Evolutionary conservation across 805 yeast genomes (phyloP).

Genomic region (Yamadazyma tumulicola): DNA sequence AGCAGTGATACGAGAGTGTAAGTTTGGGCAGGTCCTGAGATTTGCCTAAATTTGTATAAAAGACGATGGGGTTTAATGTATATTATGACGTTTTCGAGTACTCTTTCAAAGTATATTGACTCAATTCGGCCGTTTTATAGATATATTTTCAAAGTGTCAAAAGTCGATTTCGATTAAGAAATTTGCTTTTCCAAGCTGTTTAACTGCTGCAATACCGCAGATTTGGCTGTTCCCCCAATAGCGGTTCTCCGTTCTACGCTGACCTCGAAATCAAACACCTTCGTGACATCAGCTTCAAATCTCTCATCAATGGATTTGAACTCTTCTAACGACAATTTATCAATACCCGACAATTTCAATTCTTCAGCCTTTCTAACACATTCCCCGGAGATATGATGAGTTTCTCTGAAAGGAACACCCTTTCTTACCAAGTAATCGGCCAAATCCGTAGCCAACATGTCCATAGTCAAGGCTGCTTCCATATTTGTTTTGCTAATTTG

Average conservation of each 20-base stretch:
- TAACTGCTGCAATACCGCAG: slow-evolving; percentile 81
- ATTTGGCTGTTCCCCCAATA: slow-evolving; percentile 93
- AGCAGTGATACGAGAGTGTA: too few species aligned
- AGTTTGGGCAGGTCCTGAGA: too few species aligned
- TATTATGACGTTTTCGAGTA: too few species aligned
- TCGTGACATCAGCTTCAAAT: slow-evolving; percentile 75
- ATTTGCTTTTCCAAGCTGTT: slow-evolving; percentile 23
- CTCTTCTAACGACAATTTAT: slow-evolving; percentile 72
- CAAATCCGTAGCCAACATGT: slow-evolving; percentile 97
- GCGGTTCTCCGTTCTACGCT: slow-evolving; percentile 97
- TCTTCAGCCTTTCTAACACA: slow-evolving; percentile 93
- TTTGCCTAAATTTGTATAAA: too few species aligned
- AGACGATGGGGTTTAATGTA: too few species aligned
- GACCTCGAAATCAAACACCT: slow-evolving; percentile 86
- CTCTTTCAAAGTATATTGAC: too few species aligned
- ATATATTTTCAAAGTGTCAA: neutral
- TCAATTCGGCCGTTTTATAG: too few species aligned
- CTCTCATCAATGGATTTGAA: slow-evolving; percentile 76
- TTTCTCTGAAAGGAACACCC: slow-evolving; percentile 99
- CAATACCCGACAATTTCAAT: slow-evolving; percentile 74
- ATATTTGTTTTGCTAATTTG: slow-evolving; percentile 67
- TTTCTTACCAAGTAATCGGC: slow-evolving; percentile 97
- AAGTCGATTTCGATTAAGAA: neutral
- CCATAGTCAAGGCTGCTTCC: slow-evolving; percentile 92
- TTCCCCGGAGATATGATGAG: slow-evolving; percentile 98